Percentiles rank a stretch among this genome's conserved stretches.
These are phyloP conservation scores for Bacterosira constricta DNA, from an alignment of 108 stramenopile genomes.

Conservation along the genomic window DNA sequence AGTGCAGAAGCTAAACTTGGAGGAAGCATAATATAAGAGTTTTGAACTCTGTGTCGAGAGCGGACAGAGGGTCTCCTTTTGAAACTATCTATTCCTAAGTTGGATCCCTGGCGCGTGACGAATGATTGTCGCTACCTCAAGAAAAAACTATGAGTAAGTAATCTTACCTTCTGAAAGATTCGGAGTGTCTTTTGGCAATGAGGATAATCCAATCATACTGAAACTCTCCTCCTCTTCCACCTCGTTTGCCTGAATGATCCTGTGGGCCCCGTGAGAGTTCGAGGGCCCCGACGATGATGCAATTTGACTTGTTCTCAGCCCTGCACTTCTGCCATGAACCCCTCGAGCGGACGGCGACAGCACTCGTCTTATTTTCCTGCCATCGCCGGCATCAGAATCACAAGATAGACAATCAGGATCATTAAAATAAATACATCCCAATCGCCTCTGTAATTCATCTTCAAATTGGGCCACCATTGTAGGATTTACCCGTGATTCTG, in stretches of 20 bases:
- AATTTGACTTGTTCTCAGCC: too few species aligned
- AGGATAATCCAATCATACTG: constrained; percentile 39
- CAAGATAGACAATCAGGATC: constrained; percentile 41
- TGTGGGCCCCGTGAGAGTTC: too few species aligned
- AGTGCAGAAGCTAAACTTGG: too few species aligned
- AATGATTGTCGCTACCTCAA: too few species aligned
- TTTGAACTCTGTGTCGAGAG: too few species aligned
- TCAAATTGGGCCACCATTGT: constrained; percentile 31
- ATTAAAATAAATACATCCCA: constrained; percentile 37
- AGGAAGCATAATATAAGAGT: too few species aligned
- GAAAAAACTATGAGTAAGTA: too few species aligned
- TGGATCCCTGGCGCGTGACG: too few species aligned
- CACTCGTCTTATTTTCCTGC: constrained; percentile 4
- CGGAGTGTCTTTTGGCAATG: constrained; percentile 26
- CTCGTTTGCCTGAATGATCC: too few species aligned
- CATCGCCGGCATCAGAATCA: not conserved
- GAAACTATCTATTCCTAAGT: too few species aligned
- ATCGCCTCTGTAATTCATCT: constrained; percentile 26
- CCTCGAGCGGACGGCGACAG: not conserved
- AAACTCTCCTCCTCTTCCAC: constrained; percentile 29
- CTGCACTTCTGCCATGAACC: constrained; percentile 12
- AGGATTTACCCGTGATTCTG: not conserved
- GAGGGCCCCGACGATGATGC: too few species aligned
- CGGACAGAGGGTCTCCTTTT: too few species aligned
- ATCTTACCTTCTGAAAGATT: constrained; percentile 22